Base-by-base conservation (phyloP, 1,284 basidiomycete species). In the Afroboletus lepidellus region DNA sequence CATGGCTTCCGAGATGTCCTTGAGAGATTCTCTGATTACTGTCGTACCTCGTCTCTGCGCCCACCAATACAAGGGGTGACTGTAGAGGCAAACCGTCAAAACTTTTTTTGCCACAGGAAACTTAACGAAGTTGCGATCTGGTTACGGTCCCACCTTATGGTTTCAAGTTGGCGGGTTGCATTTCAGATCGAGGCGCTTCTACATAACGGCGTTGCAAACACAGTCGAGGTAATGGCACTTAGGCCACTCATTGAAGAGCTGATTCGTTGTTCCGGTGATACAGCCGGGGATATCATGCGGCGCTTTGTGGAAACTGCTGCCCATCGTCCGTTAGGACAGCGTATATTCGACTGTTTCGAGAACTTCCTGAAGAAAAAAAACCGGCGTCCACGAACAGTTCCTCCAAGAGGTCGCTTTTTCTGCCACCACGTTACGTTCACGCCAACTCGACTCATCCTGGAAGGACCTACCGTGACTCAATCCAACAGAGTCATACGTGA, bases 161-260 rank as follows among this genome's bases (percentile, higher is more conserved):
- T 47, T 32, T 54, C 57, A 6, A 57, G 64, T 16, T 88, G 85
- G 83, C 64, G 73, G 5, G 74, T 87, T 41, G 82, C 82, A 1
- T 90, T 89, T 60, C 87, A 90, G 65, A 69, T 89, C 34, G 85
- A 86, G 60, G 77, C 80, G 0, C 70, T 90, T n/a, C 62, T 90
- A 8, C 79, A 74, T 36, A 85, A 85, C 55, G 76, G 78, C 1
- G 67, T 79, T 13, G 69, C 88, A 32, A 79, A 81, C 54, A 80
- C 84, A 0, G 65, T 69, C 8, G 83, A 88, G 41, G 49, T 86
- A 5, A 61, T 72, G 18, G 57, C 65, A 8, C 70, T 89, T 33
- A 61, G 76, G 15, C 69, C 70, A 1, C 63, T 61, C 3, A 72
- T 88, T 23, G 67, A 72, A 24, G 53, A 65, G 1, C 65, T 88